A percentile compares a stretch with the other conserved stretches of the same genome.
phyloP scores from a whole-genome alignment of 1,284 basidiomycete species.

The Trametes sp. region DNA sequence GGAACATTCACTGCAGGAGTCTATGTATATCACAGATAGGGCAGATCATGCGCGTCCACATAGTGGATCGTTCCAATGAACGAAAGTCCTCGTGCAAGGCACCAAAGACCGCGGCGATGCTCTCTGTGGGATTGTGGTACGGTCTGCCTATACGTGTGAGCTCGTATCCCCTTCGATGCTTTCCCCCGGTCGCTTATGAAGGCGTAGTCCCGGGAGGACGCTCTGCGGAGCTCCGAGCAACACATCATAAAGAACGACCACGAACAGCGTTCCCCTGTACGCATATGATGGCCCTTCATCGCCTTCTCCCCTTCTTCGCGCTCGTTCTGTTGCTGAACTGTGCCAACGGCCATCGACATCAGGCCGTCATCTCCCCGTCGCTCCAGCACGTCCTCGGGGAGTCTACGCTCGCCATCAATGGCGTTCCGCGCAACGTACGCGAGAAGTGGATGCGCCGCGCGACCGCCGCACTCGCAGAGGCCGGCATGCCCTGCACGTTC shows the following conservation, averaged over 20 bases:
- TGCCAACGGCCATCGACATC: background rate
- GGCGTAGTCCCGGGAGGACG: background rate
- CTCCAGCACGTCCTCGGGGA: constrained; percentile 14
- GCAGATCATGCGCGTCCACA: too few relatives aligned
- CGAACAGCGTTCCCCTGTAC: too few relatives aligned
- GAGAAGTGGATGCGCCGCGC: constrained; percentile 26
- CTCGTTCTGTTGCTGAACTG: background rate
- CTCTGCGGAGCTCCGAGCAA: background rate
- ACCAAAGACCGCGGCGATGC: background rate
- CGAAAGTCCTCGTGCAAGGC: background rate
- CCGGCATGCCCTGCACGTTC: constrained; percentile 23
- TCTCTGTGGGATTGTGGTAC: background rate
- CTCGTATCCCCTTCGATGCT: background rate
- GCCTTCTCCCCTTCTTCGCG: background rate
- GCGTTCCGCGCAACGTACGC: constrained; percentile 21
- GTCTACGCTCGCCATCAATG: constrained; percentile 19
- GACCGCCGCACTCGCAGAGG: constrained; percentile 22
- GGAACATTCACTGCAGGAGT: too few relatives aligned
- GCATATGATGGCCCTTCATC: background rate
- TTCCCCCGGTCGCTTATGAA: background rate
- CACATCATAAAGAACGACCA: too few relatives aligned
- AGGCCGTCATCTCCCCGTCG: background rate
- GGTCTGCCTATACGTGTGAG: background rate
- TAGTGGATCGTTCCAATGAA: background rate
- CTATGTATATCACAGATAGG: too few relatives aligned